Conservation (phyloP, 75 land plant genomes). For the Cryptomeria japonica region DNA sequence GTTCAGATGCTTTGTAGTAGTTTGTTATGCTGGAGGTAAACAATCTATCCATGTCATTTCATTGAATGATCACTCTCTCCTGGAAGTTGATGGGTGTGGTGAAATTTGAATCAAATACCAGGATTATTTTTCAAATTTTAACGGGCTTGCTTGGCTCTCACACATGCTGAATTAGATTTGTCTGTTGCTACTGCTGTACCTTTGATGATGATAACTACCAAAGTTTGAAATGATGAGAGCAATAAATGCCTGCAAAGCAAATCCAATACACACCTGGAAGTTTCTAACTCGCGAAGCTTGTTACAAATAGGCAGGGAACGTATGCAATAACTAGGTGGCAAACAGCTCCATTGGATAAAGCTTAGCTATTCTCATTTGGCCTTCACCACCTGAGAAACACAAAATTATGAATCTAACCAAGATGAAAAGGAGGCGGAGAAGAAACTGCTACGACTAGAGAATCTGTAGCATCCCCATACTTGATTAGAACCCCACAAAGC, state of each 20-base stretch:
- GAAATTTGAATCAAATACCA: too few relatives aligned
- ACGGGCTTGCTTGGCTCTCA: not conserved
- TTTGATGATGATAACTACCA: not conserved
- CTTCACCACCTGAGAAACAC: not conserved
- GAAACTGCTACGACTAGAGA: not conserved
- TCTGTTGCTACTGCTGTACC: not conserved
- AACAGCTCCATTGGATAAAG: not conserved
- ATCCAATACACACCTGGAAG: not conserved
- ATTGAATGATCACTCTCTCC: not conserved
- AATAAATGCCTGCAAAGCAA: not conserved
- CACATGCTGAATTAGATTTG: not conserved
- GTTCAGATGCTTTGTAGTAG: not conserved
- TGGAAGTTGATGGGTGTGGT: not conserved
- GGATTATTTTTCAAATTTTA: not conserved
- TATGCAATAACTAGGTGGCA: not conserved
- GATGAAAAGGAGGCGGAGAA: not conserved
- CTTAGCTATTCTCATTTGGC: not conserved
- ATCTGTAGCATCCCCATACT: too few relatives aligned
- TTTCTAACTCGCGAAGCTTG: not conserved
- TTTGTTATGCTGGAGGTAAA: slow-evolving; percentile 14
- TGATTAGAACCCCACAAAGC: too few relatives aligned
- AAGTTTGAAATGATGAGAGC: not conserved
- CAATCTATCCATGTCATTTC: slow-evolving; percentile 12
- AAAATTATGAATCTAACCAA: not conserved
- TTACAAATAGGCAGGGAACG: not conserved